phyloP scores from a whole-genome alignment of 768 basidiomycete species.

The Amanita rimosa region DNA sequence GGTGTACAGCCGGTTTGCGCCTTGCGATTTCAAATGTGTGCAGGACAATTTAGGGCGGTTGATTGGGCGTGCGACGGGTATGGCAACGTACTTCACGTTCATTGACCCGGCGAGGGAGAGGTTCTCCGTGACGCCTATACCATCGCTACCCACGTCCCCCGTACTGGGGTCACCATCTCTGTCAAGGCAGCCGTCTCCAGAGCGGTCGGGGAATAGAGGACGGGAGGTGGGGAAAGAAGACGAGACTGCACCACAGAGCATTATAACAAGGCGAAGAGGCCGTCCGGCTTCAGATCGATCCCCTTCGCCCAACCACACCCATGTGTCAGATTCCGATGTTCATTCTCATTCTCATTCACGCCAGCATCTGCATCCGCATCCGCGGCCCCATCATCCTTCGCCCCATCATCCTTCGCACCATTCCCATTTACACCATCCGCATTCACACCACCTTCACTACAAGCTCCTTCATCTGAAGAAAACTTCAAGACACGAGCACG shows the following conservation, averaged over 20 bases:
- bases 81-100: conserved; percentile 50
- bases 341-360: not conserved
- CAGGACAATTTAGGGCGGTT: conserved; percentile 39
- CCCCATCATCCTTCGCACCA: conserved; percentile 1
- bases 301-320: not conserved
- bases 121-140: conserved; percentile 39
- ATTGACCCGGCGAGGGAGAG: conserved; percentile 50
- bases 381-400: no score
- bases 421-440: conserved; percentile 14
- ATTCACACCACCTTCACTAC: conserved; percentile 18
- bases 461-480: conserved; percentile 24
- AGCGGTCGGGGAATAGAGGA: not conserved
- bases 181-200: conserved; percentile 20
- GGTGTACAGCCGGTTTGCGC: conserved; percentile 47
- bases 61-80: conserved; percentile 47
- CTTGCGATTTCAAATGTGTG: conserved; percentile 40
- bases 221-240: no score
- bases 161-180: conserved; percentile 4
- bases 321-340: not conserved
- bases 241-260: not conserved
- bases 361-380: not conserved
- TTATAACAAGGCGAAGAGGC: not conserved
- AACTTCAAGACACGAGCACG: conserved; percentile 27
- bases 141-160: conserved; percentile 22
- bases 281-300: not conserved